Evolutionary conservation across 768 basidiomycete genomes (phyloP).

Genomic region (Podaxis sp.): DNA sequence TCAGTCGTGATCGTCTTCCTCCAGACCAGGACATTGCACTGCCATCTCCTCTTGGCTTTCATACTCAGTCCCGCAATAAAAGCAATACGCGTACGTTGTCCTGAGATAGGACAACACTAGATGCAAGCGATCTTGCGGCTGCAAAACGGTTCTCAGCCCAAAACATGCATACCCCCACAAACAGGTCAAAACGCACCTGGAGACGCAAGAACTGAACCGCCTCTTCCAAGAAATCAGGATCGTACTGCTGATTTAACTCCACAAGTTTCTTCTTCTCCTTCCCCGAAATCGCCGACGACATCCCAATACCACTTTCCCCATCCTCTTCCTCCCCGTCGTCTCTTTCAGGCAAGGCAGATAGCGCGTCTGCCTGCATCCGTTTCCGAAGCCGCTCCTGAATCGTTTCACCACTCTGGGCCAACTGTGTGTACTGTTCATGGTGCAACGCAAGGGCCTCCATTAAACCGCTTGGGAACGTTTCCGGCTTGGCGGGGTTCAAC

Average conservation of each 20-base stretch:
- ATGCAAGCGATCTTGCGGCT: constrained; percentile 70
- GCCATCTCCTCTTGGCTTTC: constrained; percentile 54
- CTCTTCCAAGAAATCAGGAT: constrained; percentile 60
- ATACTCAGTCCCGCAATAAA: constrained; percentile 86
- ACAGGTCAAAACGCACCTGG: constrained; percentile 37
- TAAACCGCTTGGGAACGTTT: constrained; percentile 65
- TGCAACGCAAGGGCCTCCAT: constrained; percentile 50
- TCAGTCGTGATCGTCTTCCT: constrained; percentile 80
- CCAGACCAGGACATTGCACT: constrained; percentile 64
- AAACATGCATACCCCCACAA: neutral
- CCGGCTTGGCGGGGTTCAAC: constrained; percentile 62
- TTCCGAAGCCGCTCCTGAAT: constrained; percentile 52
- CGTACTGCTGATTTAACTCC: constrained; percentile 33
- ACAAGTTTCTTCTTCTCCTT: constrained; percentile 14
- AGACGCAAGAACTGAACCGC: constrained; percentile 62
- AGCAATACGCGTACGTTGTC: constrained; percentile 69
- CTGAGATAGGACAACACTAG: constrained; percentile 73
- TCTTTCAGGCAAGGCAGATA: constrained; percentile 44
- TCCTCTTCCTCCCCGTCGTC: constrained; percentile 27
- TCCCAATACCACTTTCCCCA: constrained; percentile 7
- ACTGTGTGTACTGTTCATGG: constrained; percentile 20
- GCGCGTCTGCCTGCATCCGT: constrained; percentile 74
- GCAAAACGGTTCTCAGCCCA: constrained; percentile 6
- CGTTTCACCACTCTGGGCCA: constrained; percentile 26
- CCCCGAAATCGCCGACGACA: constrained; percentile 14